Conservation (phyloP, 345 rosid genomes). For the Boechera retrofracta region DNA sequence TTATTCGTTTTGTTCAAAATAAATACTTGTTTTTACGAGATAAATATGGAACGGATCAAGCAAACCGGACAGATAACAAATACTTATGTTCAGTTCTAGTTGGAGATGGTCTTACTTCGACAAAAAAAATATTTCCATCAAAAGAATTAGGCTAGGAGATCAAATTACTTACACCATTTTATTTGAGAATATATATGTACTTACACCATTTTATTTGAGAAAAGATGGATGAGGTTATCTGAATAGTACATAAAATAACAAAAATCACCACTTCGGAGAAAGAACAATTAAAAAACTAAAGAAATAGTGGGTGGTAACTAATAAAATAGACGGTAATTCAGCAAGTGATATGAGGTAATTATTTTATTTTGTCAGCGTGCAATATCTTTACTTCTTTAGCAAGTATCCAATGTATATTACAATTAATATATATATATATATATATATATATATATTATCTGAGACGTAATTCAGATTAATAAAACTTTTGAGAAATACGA, state of each 20-base stretch:
- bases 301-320: no score
- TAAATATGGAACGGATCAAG: no score
- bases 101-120: not conserved
- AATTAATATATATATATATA: not conserved
- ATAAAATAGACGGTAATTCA: not conserved
- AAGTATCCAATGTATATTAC: not conserved
- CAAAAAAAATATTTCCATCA: not conserved
- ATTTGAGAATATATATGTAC: no score
- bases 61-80: no score
- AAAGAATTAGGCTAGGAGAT: not conserved
- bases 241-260: not conserved
- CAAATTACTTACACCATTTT: not conserved
- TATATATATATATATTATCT: no score
- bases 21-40: no score
- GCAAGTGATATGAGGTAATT: not conserved
- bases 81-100: no score
- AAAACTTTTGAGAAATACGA: constrained; percentile 10
- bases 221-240: not conserved
- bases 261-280: no score
- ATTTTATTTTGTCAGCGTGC: not conserved
- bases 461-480: constrained; percentile 7
- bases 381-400: not conserved
- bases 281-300: no score
- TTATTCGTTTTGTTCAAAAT: no score
- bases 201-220: not conserved